These are phyloP conservation scores for Fusarium nygamai DNA, from an alignment of 2,329 filamentous ascomycete genomes.

Conservation along the genomic window DNA sequence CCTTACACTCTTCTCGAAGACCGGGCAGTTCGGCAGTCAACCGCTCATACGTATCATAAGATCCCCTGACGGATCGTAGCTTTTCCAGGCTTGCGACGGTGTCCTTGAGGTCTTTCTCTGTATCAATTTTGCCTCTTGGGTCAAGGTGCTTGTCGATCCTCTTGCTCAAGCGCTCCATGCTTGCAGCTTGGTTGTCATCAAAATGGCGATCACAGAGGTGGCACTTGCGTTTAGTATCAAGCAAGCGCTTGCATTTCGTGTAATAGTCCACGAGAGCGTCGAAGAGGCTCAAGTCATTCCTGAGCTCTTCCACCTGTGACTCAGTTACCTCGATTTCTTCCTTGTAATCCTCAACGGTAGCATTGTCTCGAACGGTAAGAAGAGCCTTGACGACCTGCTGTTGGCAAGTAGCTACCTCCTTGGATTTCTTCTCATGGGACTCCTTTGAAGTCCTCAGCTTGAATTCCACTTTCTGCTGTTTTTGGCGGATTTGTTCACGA, in stretches of 20 bases:
- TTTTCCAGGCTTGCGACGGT: constrained; percentile 62
- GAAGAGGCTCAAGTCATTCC: constrained; percentile 75
- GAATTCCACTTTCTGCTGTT: constrained; percentile 81
- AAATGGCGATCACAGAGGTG: constrained; percentile 80
- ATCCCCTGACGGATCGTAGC: constrained; percentile 70
- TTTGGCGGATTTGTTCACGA: constrained; percentile 75
- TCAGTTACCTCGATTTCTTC: constrained; percentile 61
- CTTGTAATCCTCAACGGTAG: constrained; percentile 64
- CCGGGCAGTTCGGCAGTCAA: constrained; percentile 77
- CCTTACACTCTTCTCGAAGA: constrained; percentile 70
- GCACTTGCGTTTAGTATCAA: constrained; percentile 77
- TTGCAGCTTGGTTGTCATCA: constrained; percentile 66
- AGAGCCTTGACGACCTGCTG: constrained; percentile 63
- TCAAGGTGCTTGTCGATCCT: constrained; percentile 73
- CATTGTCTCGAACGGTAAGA: constrained; percentile 54
- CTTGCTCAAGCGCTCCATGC: constrained; percentile 68
- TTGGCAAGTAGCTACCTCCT: constrained; percentile 71
- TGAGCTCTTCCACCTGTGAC: constrained; percentile 67
- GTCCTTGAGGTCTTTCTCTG: constrained; percentile 69
- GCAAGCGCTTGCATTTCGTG: constrained; percentile 70
- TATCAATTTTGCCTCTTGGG: constrained; percentile 69
- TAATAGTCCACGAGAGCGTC: constrained; percentile 78
- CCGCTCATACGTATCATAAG: constrained; percentile 79
- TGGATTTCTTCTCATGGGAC: constrained; percentile 70
- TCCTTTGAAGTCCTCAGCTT: constrained; percentile 73